These are phyloP conservation scores for Botryotinia narcissicola DNA, from an alignment of 2,329 filamentous ascomycete species.

Conservation along the genomic window DNA sequence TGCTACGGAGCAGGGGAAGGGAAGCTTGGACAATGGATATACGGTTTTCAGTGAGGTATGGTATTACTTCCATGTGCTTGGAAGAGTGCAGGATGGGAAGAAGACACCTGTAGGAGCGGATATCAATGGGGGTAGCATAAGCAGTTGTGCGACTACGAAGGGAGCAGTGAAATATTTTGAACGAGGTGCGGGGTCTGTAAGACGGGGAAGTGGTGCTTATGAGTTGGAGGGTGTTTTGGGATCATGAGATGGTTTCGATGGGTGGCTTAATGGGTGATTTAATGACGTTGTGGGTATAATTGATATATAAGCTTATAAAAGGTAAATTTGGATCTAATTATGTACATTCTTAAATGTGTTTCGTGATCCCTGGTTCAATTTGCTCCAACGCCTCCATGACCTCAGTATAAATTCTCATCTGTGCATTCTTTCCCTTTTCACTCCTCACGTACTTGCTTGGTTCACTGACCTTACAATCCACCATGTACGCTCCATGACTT, in stretches of 20 bases:
- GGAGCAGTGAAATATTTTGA: slow-evolving; percentile 56
- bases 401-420: slow-evolving; percentile 45
- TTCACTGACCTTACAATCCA: slow-evolving; percentile 31
- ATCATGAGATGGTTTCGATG: not conserved
- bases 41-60: slow-evolving; percentile 61
- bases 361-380: slow-evolving; percentile 43
- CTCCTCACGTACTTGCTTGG: slow-evolving; percentile 41
- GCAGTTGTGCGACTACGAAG: slow-evolving; percentile 54
- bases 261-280: not conserved
- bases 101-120: slow-evolving; percentile 32
- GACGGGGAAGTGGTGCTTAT: not conserved
- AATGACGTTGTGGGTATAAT: too few relatives aligned
- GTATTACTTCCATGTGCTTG: slow-evolving; percentile 63
- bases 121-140: slow-evolving; percentile 49
- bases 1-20: slow-evolving; percentile 54
- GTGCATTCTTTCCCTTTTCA: slow-evolving; percentile 41
- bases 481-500: slow-evolving; percentile 37
- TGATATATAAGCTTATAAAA: not conserved
- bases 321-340: not conserved
- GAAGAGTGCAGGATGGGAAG: slow-evolving; percentile 51
- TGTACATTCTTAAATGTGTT: slow-evolving; percentile 23
- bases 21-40: slow-evolving; percentile 53
- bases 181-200: slow-evolving; percentile 39
- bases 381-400: slow-evolving; percentile 44
- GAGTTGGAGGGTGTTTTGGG: not conserved